These are phyloP conservation scores for Mycena epipterygia DNA, from an alignment of 768 basidiomycete species.

Conservation along the genomic window DNA sequence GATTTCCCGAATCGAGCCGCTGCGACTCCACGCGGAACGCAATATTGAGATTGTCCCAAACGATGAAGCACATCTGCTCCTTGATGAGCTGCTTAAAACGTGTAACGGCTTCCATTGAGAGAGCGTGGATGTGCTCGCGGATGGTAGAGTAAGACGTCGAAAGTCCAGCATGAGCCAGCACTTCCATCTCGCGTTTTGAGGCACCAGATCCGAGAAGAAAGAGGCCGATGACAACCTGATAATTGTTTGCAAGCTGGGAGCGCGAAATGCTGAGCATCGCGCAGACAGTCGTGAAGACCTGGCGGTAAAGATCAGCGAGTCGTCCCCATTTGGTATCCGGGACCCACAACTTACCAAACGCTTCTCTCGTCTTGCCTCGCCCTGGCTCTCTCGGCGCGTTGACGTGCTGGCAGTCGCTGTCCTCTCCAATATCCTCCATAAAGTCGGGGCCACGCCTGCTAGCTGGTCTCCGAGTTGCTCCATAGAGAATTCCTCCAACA, in stretches of 20 bases:
- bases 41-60: conserved; percentile 50
- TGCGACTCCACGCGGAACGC: conserved; percentile 43
- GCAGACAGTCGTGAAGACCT: not conserved
- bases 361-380: not conserved
- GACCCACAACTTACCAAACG: conserved; percentile 19
- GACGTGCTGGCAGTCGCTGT: not conserved
- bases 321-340: conserved; percentile 1
- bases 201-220: not conserved
- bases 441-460: not conserved
- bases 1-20: conserved; percentile 39
- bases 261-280: conserved; percentile 3
- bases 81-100: conserved; percentile 37
- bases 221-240: conserved; percentile 6
- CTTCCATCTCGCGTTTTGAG: conserved; percentile 1
- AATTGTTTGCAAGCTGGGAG: not conserved
- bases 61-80: conserved; percentile 32
- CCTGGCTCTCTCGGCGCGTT: not conserved
- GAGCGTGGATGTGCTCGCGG: conserved; percentile 11
- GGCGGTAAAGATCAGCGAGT: not conserved
- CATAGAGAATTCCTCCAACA: conserved; percentile 23
- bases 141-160: not conserved
- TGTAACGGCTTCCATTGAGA: conserved; percentile 11
- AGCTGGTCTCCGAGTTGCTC: conserved; percentile 9
- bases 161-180: not conserved
- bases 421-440: conserved; percentile 1